Conservation (phyloP, 768 basidiomycete genomes). For the Suillus bovinus region DNA sequence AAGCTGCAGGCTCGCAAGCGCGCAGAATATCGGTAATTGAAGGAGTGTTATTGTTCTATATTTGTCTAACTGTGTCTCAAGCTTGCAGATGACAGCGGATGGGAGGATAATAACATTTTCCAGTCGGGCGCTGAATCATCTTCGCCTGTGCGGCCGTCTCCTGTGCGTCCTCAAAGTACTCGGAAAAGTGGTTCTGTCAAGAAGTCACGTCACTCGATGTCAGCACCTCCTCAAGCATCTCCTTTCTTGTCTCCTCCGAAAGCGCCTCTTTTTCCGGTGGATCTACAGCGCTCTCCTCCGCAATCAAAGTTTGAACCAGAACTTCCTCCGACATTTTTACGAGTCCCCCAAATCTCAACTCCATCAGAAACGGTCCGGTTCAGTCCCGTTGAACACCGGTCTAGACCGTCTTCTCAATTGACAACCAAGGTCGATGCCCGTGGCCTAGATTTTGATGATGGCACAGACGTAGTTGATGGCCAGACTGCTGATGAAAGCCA, state of each 20-base stretch:
- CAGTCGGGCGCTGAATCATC: slow-evolving; percentile 91
- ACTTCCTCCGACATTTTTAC: slow-evolving; percentile 40
- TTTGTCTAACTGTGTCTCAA: slow-evolving; percentile 16
- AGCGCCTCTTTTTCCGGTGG: slow-evolving; percentile 22
- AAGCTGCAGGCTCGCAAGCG: slow-evolving; percentile 50
- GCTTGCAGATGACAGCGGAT: slow-evolving; percentile 70
- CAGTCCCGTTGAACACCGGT: slow-evolving; percentile 20
- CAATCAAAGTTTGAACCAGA: slow-evolving; percentile 59
- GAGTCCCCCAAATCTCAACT: slow-evolving; percentile 27
- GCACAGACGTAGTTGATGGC: slow-evolving; percentile 5
- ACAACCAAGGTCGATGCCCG: slow-evolving; percentile 19
- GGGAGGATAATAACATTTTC: slow-evolving; percentile 91
- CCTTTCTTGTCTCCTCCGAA: slow-evolving; percentile 44
- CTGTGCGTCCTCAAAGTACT: slow-evolving; percentile 44
- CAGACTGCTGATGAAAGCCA: slow-evolving; percentile 21
- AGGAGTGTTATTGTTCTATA: slow-evolving; percentile 17
- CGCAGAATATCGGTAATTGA: slow-evolving; percentile 57
- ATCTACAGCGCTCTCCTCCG: slow-evolving; percentile 43
- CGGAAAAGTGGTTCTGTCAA: slow-evolving; percentile 40
- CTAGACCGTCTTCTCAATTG: slow-evolving; percentile 17
- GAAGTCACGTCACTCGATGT: slow-evolving; percentile 68
- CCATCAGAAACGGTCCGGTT: slow-evolving; percentile 17
- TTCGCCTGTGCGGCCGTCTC: slow-evolving; percentile 69
- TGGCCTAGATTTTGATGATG: slow-evolving; percentile 24
- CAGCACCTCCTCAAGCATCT: slow-evolving; percentile 61